Evolutionary conservation across 768 basidiomycete species (phyloP).

Genomic region (Gymnopilus junonius): DNA sequence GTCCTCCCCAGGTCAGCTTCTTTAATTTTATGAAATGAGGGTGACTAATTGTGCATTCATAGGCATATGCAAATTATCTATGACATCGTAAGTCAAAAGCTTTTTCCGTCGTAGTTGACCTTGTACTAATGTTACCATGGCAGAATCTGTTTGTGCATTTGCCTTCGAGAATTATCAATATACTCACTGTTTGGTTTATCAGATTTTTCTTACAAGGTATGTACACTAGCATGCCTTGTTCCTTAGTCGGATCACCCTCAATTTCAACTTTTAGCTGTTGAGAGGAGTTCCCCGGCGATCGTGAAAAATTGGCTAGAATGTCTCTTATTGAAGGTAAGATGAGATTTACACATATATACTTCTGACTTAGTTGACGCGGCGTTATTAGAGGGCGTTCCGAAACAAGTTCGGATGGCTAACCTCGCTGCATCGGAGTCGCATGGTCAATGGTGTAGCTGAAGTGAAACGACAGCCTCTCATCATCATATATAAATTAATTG

Average conservation of each 20-base stretch:
- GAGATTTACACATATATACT: background rate
- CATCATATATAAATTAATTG: background rate
- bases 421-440: slow-evolving; percentile 90
- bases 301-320: slow-evolving; percentile 82
- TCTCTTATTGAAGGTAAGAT: slow-evolving; percentile 83
- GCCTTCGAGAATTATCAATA: background rate
- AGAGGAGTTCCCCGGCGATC: slow-evolving; percentile 89
- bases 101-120: background rate
- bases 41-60: background rate
- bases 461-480: slow-evolving; percentile 32
- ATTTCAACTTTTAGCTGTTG: slow-evolving; percentile 61
- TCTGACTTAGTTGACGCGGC: background rate
- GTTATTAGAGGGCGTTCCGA: slow-evolving; percentile 76
- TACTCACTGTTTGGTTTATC: background rate
- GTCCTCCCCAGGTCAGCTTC: slow-evolving; percentile 70
- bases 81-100: slow-evolving; percentile 65
- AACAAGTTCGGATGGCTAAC: slow-evolving; percentile 90
- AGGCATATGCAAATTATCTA: slow-evolving; percentile 93
- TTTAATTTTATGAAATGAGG: background rate
- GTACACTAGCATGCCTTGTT: background rate
- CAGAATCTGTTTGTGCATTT: slow-evolving; percentile 53
- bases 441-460: slow-evolving; percentile 97
- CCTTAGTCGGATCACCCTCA: background rate
- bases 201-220: slow-evolving; percentile 74
- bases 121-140: slow-evolving; percentile 8